phyloP scores from a whole-genome alignment of 2,329 filamentous ascomycete species.

The Neocatenulostroma microsporum region DNA sequence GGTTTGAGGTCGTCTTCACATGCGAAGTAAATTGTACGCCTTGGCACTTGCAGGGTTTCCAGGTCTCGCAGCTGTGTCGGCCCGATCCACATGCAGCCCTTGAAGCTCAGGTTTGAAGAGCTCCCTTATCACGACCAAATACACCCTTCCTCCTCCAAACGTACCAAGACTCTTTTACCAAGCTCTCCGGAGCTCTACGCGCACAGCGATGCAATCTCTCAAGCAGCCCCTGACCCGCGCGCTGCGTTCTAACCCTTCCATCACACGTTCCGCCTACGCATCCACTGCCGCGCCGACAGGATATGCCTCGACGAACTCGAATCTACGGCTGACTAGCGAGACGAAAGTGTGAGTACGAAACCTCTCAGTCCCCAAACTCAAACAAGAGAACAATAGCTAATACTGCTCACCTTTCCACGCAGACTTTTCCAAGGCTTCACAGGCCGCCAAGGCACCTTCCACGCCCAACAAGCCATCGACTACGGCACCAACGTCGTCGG shows the following conservation, averaged over 20 bases:
- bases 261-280: conserved; percentile 62
- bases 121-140: conserved; percentile 1
- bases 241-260: conserved; percentile 54
- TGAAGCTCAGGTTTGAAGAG: conserved; percentile 1
- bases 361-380: too few relatives aligned
- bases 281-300: conserved; percentile 44
- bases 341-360: too few relatives aligned
- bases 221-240: conserved; percentile 58
- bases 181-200: conserved; percentile 3
- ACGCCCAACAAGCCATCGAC: conserved; percentile 94
- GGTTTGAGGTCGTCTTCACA: not conserved
- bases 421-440: conserved; percentile 97
- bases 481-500: conserved; percentile 98
- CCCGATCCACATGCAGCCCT: not conserved
- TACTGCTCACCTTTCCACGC: too few relatives aligned
- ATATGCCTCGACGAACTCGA: conserved; percentile 39
- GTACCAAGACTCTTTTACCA: not conserved
- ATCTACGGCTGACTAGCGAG: conserved; percentile 85
- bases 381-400: too few relatives aligned
- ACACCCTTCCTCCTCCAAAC: not conserved
- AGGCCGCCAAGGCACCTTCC: conserved; percentile 67
- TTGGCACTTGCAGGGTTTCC: not conserved
- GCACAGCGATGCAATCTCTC: conserved; percentile 7
- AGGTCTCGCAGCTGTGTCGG: too few relatives aligned
- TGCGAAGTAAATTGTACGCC: not conserved